Evolutionary conservation across 169 alveolate species (phyloP), one percentile per base, ranked within the genome.

Genomic region (Eimeria praecox): DNA sequence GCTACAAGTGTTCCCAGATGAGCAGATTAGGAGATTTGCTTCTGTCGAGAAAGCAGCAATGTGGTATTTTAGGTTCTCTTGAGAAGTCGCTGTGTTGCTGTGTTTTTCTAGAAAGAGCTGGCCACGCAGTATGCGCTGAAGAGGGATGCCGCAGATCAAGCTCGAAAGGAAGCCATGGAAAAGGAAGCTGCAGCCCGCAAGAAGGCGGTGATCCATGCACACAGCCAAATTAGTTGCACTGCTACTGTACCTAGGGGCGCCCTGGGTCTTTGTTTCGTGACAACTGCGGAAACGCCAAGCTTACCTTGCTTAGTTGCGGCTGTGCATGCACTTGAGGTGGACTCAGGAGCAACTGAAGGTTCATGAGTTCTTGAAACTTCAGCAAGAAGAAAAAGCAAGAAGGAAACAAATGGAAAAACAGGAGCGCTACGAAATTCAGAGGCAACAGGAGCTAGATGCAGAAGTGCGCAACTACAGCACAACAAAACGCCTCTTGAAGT

Each of bases 361-460:
- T 38, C 93, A 87, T 59, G 93, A 87, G 59, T 87, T 16, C 46
- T 38, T 87, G 64, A 87, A 87, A 49, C 22, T 87, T 46, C 93
- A 87, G 33, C 93, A 62, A 27, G 56, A 87, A 62, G 93, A 87
- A 87, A 87, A 87, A n/a, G 83, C 20, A 27, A 44, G 82, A 3
- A 62, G 38, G 16, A 87, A 38, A 44, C 46, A 54, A 2, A 27
- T 35, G 46, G 93, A 87, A 64, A 87, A 71, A 27, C 64, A 87
- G 66, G 93, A 87, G 73, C 78, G 93, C 78, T 62, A 87, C 83
- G 83, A 87, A 40, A 35, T 87, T 49, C 93, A 87, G 66, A 87
- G 64, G 8, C 80, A 38, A 33, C 93, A 87, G 35, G 93, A 87
- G 71, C 49, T 87, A 46, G 93, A 87, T 24, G 93, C 93, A 62